These are phyloP conservation scores for Fusarium napiforme DNA, from an alignment of 2,329 filamentous ascomycete species.

Conservation along the genomic window DNA sequence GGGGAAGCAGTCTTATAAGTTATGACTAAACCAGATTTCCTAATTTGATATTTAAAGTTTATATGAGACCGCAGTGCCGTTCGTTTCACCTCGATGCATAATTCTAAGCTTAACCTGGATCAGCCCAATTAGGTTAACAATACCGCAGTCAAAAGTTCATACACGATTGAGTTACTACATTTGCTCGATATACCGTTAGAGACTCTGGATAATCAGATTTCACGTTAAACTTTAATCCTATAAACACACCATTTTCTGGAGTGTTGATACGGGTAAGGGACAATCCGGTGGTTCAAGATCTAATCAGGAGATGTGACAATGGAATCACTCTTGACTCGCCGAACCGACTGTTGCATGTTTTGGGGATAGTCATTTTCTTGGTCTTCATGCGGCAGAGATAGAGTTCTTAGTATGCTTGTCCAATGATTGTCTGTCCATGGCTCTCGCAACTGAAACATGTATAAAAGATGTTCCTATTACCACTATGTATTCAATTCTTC, in stretches of 20 bases:
- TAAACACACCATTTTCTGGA: rapidly evolving
- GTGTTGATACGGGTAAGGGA: rapidly evolving
- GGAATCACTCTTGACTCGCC: neutral
- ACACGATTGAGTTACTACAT: neutral
- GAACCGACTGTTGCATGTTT: neutral
- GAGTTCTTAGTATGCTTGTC: no score
- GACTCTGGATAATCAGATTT: rapidly evolving
- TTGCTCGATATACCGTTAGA: neutral
- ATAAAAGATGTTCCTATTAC: neutral
- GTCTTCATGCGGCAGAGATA: rapidly evolving
- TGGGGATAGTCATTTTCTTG: neutral
- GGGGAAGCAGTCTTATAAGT: neutral
- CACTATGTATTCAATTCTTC: no score
- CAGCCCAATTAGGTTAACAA: neutral
- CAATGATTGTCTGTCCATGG: rapidly evolving
- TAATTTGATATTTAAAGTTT: neutral
- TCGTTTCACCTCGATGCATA: neutral
- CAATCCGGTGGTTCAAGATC: no score
- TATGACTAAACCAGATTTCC: neutral
- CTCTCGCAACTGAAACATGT: neutral
- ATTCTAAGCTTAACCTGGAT: neutral
- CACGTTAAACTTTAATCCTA: rapidly evolving
- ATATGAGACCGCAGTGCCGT: neutral
- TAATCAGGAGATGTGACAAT: rapidly evolving
- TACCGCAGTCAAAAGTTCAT: neutral